A percentile compares a stretch with the other conserved stretches of the same genome.
phyloP scores from a whole-genome alignment of 1,139 yeast species.

The Zygoascus meyerae region DNA sequence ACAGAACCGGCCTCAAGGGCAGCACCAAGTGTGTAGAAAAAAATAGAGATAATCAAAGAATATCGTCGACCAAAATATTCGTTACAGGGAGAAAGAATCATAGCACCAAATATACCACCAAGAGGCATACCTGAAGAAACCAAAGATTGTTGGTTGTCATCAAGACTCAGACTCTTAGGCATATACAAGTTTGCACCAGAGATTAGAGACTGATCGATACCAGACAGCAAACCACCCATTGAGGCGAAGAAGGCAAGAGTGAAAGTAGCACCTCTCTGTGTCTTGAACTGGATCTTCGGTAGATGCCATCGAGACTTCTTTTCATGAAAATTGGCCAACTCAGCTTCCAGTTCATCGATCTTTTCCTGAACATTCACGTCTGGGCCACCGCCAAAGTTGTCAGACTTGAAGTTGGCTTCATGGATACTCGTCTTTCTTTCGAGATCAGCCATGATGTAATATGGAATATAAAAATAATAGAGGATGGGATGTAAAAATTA shows the following conservation, averaged over 20 bases:
- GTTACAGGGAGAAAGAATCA: slow-evolving; percentile 27
- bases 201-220: slow-evolving; percentile 52
- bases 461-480: too few relatives aligned
- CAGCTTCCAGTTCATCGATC: slow-evolving; percentile 13
- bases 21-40: slow-evolving; percentile 53
- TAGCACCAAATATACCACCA: slow-evolving; percentile 41
- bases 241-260: slow-evolving; percentile 50
- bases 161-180: slow-evolving; percentile 46
- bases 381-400: not conserved
- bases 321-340: slow-evolving; percentile 8
- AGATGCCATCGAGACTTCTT: slow-evolving; percentile 10
- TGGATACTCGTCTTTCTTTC: not conserved
- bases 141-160: slow-evolving; percentile 29
- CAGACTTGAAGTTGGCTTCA: not conserved
- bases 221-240: slow-evolving; percentile 55
- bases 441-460: not conserved
- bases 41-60: slow-evolving; percentile 48
- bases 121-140: slow-evolving; percentile 55
- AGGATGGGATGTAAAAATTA: not conserved
- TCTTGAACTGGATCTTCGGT: slow-evolving; percentile 32
- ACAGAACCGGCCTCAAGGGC: slow-evolving; percentile 48
- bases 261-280: slow-evolving; percentile 43
- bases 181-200: slow-evolving; percentile 53
- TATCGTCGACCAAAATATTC: slow-evolving; percentile 49
- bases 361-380: slow-evolving; percentile 11